Conservation (phyloP, 176 grass and related monocot species). For the Urochloa ruziziensis region DNA sequence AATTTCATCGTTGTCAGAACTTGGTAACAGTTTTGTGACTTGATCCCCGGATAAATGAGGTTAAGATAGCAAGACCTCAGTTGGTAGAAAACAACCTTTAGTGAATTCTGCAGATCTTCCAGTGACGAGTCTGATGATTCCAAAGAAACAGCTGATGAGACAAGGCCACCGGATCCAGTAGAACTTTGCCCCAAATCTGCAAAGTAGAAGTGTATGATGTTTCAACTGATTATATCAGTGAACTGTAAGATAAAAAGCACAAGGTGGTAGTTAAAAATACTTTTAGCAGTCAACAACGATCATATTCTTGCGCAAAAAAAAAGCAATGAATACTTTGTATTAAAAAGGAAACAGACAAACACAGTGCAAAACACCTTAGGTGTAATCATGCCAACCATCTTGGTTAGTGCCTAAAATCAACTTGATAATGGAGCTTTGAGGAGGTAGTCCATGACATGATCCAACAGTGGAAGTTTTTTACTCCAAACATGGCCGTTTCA, state of each 20-base stretch:
- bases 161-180: conserved; percentile 35
- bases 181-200: conserved; percentile 33
- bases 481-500: neutral
- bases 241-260: neutral
- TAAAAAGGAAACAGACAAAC: neutral
- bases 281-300: neutral
- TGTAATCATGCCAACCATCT: conserved; percentile 16
- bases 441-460: neutral
- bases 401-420: conserved; percentile 18
- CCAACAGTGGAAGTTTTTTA: conserved; percentile 1
- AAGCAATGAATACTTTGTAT: conserved; percentile 7
- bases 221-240: conserved; percentile 7
- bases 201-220: conserved; percentile 19
- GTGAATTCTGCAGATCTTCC: conserved; percentile 49
- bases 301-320: too few species aligned
- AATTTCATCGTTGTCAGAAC: conserved; percentile 12
- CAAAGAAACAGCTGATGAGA: conserved; percentile 30
- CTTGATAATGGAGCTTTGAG: conserved; percentile 11
- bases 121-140: conserved; percentile 57
- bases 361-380: neutral
- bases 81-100: conserved; percentile 47
- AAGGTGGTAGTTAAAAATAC: neutral
- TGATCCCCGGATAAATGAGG: neutral
- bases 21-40: conserved; percentile 7
- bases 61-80: neutral